A percentile compares a stretch with the other conserved stretches of the same genome.
phyloP scores from a whole-genome alignment of 75 land plant genomes.

The Azolla pinnata region DNA sequence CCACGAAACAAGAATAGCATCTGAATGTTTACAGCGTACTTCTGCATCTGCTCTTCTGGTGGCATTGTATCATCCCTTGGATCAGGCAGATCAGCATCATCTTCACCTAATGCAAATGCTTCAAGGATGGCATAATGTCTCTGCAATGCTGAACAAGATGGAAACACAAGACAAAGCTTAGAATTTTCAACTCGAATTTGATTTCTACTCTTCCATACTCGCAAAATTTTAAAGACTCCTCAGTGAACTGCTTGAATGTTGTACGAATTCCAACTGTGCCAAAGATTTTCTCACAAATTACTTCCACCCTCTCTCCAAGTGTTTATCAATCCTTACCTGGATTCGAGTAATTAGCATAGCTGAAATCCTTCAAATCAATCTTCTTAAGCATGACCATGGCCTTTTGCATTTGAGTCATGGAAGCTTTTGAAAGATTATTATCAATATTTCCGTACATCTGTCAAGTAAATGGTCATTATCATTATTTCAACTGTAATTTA shows the following conservation, averaged over 20 bases:
- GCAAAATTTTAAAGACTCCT: too few species aligned
- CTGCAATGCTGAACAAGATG: constrained; percentile 83
- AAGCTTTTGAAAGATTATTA: constrained; percentile 39
- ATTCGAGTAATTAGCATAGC: constrained; percentile 75
- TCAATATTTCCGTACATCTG: constrained; percentile 39
- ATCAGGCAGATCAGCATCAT: constrained; percentile 61
- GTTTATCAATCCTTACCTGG: too few species aligned
- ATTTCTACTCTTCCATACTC: too few species aligned
- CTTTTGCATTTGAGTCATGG: constrained; percentile 61
- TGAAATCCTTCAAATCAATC: constrained; percentile 67
- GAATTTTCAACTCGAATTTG: too few species aligned
- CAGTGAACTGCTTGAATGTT: too few species aligned
- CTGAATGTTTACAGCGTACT: constrained; percentile 23
- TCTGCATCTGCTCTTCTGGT: constrained; percentile 71
- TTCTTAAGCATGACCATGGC: constrained; percentile 58
- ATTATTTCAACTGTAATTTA: too few species aligned
- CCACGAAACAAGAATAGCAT: background rate
- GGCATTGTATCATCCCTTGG: constrained; percentile 73
- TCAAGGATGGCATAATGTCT: constrained; percentile 81
- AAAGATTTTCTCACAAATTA: too few species aligned
- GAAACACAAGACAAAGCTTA: too few species aligned
- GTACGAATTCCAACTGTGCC: too few species aligned
- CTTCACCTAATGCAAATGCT: constrained; percentile 75
- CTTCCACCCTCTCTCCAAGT: too few species aligned
- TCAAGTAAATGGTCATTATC: too few species aligned